Conservation (phyloP, 139 green algal genomes). For the Chlorella vulgaris region DNA sequence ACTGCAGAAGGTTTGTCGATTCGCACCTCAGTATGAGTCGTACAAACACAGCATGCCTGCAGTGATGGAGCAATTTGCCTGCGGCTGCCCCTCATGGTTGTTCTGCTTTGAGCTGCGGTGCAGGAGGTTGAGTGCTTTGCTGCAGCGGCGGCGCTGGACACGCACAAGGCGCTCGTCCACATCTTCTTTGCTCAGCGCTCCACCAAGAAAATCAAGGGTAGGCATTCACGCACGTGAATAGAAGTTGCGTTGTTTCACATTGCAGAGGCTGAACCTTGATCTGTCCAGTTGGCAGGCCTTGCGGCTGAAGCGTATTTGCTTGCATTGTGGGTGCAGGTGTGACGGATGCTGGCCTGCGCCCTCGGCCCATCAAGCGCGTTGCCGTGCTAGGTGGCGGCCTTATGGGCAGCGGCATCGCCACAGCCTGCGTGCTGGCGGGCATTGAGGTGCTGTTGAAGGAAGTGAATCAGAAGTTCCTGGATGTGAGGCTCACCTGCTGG, state of each 20-base stretch:
- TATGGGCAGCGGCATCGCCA: slow-evolving; percentile 97
- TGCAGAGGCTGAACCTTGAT: too few relatives aligned
- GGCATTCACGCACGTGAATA: neutral
- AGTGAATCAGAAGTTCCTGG: slow-evolving; percentile 96
- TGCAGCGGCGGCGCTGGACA: slow-evolving; percentile 73
- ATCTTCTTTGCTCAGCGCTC: slow-evolving; percentile 97
- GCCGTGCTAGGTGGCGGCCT: slow-evolving; percentile 95
- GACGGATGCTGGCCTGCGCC: slow-evolving; percentile 86
- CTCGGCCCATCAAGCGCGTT: slow-evolving; percentile 76
- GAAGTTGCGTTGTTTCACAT: neutral
- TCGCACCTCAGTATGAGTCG: too few relatives aligned
- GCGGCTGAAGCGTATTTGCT: neutral
- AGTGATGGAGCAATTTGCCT: neutral
- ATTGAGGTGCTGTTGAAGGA: slow-evolving; percentile 95
- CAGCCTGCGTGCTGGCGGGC: slow-evolving; percentile 78
- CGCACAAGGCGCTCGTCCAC: slow-evolving; percentile 95
- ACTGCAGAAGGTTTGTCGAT: slow-evolving; percentile 66
- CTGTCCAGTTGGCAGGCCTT: too few relatives aligned
- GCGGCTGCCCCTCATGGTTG: neutral
- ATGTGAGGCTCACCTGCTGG: too few relatives aligned
- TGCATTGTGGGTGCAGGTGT: slow-evolving; percentile 62
- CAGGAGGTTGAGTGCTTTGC: slow-evolving; percentile 81
- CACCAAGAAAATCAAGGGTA: slow-evolving; percentile 85
- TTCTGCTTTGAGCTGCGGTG: neutral
- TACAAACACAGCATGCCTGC: too few relatives aligned